Base-by-base conservation (phyloP, 345 rosid species). In the Gynandropsis gynandra region DNA sequence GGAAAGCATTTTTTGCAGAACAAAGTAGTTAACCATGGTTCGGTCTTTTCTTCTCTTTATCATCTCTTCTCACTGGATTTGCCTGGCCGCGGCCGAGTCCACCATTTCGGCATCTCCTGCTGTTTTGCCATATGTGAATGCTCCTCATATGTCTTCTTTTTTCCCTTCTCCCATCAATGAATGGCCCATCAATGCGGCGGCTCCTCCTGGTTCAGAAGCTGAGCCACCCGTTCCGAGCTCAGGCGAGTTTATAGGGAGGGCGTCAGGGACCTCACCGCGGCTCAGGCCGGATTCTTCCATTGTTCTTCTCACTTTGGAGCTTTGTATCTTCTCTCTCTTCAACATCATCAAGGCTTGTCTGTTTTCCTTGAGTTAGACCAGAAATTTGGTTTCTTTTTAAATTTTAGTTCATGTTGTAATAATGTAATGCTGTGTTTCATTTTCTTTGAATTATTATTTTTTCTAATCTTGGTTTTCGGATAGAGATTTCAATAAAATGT, bases 101-200 rank as follows among this genome's bases (percentile, higher is more conserved):
- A 61, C 75, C 10, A 66, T 74, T 53, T 50, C 70, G 39, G 80
- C 88, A 61, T 76, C 85, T 58, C 85, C 93, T 0, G 71, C 78
- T 48, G 77, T 72, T 57, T 56, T 71, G 31, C 85, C 93, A 4
- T 63, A 74, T 18, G 64, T 51, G 8, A 73, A 44, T 66, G 66
- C 81, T 46, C 80, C 83, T 1, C 66, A 73, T 45, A 76, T 73
- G 80, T 80, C 85, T n/a, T 69, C 85, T 0, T 84, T 84, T 47
- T 84, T 84, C 66, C 88, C 93, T 56, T 48, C 88, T 40, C 73
- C 80, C 10, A 44, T 47, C 62, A 16, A 57, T 35, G n/a, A 37
- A 62, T 54, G 64, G 73, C 63, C 70, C 11, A 5, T 16, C 3
- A 37, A 37, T 27, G 42, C 74, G 8, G 72, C 80, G 1, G 58